Evolutionary conservation across 2,329 filamentous ascomycete species (phyloP).

Genomic region (Nothopassalora personata): DNA sequence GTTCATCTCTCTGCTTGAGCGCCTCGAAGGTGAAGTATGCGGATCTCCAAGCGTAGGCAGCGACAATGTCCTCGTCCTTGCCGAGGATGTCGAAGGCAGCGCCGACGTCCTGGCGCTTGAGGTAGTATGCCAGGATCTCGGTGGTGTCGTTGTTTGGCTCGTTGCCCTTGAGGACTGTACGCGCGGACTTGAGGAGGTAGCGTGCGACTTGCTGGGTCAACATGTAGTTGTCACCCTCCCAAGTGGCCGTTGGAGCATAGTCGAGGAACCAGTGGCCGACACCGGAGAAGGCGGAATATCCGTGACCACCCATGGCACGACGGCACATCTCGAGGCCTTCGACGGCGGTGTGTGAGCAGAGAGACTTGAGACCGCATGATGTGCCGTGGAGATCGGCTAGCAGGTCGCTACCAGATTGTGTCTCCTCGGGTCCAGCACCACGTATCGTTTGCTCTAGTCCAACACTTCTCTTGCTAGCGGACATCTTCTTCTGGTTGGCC

Average conservation of each 20-base stretch:
- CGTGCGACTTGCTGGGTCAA: constrained; percentile 72
- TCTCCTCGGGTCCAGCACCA: constrained; percentile 63
- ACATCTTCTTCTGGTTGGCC: constrained; percentile 65
- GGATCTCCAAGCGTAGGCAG: constrained; percentile 69
- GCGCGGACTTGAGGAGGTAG: constrained; percentile 70
- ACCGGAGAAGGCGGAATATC: constrained; percentile 70
- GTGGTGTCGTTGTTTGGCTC: constrained; percentile 63
- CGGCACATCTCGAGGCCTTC: constrained; percentile 72
- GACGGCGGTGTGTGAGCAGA: constrained; percentile 65
- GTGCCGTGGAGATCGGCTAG: constrained; percentile 71
- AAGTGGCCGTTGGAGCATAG: constrained; percentile 65
- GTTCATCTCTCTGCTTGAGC: constrained; percentile 65
- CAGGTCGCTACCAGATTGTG: constrained; percentile 59
- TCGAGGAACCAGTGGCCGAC: constrained; percentile 71
- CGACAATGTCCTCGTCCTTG: constrained; percentile 64
- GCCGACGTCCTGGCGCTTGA: constrained; percentile 61
- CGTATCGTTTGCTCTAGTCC: constrained; percentile 44
- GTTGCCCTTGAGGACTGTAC: constrained; percentile 61
- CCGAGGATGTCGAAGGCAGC: constrained; percentile 70
- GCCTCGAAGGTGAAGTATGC: constrained; percentile 71
- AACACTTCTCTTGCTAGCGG: constrained; percentile 34
- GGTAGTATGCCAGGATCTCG: constrained; percentile 60
- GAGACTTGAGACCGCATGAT: constrained; percentile 69
- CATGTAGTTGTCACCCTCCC: constrained; percentile 81
- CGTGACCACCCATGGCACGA: constrained; percentile 70